These are phyloP conservation scores for Backusella tarrabulga DNA, from an alignment of 192 early-diverging fungal genomes.

Conservation along the genomic window DNA sequence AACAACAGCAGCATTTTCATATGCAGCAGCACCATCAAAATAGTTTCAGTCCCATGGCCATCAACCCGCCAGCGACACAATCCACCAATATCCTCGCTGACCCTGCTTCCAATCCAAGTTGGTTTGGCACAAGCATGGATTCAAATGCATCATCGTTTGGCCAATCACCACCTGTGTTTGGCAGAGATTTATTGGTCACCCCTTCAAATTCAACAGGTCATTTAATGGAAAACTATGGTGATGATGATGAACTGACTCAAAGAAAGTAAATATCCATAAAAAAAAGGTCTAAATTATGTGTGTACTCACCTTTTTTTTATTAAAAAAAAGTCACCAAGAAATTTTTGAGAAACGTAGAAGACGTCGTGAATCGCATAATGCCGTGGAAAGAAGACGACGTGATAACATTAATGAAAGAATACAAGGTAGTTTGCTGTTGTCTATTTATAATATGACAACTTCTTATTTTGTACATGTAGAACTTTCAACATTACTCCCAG, in stretches of 20 bases:
- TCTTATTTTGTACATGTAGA: neutral
- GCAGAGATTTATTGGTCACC: conserved; percentile 22
- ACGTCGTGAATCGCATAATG: conserved; percentile 31
- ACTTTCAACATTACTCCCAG: conserved; percentile 23
- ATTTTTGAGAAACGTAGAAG: conserved; percentile 28
- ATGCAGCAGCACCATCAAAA: conserved; percentile 10
- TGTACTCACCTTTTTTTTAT: neutral
- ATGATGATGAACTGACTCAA: conserved; percentile 17
- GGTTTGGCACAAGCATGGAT: conserved; percentile 29
- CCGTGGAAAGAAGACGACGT: conserved; percentile 28
- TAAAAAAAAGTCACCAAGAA: conserved; percentile 27
- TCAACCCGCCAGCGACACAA: neutral
- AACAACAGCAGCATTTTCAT: neutral
- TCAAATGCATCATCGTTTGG: conserved; percentile 30
- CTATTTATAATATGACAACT: neutral
- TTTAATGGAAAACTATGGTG: conserved; percentile 15
- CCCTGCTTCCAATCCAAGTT: conserved; percentile 10
- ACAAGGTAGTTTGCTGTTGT: conserved; percentile 15
- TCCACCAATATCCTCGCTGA: conserved; percentile 13
- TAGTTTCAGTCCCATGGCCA: conserved; percentile 11
- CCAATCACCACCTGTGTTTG: conserved; percentile 22
- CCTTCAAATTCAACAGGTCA: conserved; percentile 28
- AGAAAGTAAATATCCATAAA: conserved; percentile 13
- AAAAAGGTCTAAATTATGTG: too few relatives aligned
- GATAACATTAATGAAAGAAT: conserved; percentile 34